Evolutionary conservation across 441 rosid genomes (phyloP), one percentile per base, ranked within the genome.

Genomic region (Pelargonium citronellum): DNA sequence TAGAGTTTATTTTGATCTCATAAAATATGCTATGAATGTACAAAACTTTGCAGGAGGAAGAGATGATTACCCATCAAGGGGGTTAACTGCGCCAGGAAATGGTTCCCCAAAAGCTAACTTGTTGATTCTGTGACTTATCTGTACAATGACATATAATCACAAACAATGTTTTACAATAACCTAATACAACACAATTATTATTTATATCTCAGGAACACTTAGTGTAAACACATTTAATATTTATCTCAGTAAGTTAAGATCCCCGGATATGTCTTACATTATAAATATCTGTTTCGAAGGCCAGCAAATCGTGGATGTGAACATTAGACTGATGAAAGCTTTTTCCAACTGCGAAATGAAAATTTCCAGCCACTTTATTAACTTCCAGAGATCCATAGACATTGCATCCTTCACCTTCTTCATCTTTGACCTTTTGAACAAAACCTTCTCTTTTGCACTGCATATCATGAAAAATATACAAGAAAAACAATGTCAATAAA

Each of bases 371-470:
- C 53, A 94, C 96, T 79, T 91, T 91, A 71, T 90, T 94, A 63
- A 91, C 97, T 80, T 90, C 97, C 74, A 94, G 78, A 79, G 87
- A 90, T 53, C 97, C 97, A 80, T 91, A 89, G 49, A 91, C 74
- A 81, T 90, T 91, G 81, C 99, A 91, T 44, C 97, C 99, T 86
- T 94, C 97, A 49, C 99, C 99, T 78, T 87, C 96, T 82, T 94
- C 99, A 73, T 91, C 97, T 81, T 90, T 91, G 57, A 91, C 83
- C 81, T 78, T 90, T 71, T 89, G 89, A 63, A 94, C 81, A 77
- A 90, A 90, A 39, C 96, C 96, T 83, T 94, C 97, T 79, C 99
- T 83, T 76, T 91, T 90, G 83, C 99, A 91, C 97, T 91, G 82
- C 80, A 64, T 58, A 16, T 58, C 63, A 58, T 58, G 62, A 12